These are phyloP conservation scores for Stevia rebaudiana DNA, from an alignment of 140 eudicot genomes.

Conservation along the genomic window DNA sequence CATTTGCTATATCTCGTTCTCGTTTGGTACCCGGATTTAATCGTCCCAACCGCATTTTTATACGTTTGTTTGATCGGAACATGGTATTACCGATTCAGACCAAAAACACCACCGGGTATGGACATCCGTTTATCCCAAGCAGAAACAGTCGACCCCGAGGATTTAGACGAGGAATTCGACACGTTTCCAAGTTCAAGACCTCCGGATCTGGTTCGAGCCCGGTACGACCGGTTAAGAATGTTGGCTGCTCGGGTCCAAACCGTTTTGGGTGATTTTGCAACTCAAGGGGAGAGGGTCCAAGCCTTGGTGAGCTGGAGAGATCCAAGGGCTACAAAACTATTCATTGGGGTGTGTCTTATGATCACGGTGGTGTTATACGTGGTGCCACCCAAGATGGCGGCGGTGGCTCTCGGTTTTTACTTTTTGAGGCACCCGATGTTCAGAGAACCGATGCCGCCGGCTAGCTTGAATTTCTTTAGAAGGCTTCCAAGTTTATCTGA, in stretches of 20 bases:
- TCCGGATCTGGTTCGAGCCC: conserved; percentile 59
- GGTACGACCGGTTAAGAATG: conserved; percentile 79
- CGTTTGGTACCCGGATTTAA: conserved; percentile 93
- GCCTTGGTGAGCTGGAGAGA: conserved; percentile 99
- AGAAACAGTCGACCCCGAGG: conserved; percentile 84
- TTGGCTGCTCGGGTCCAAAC: conserved; percentile 95
- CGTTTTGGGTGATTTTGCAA: conserved; percentile 91
- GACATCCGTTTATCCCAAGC: conserved; percentile 87
- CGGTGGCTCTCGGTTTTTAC: conserved; percentile 99
- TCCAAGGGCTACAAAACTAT: conserved; percentile 89
- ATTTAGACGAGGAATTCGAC: conserved; percentile 90
- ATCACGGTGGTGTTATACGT: conserved; percentile 66
- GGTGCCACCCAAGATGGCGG: conserved; percentile 96
- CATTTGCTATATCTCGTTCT: conserved; percentile 85
- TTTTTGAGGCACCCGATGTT: conserved; percentile 97
- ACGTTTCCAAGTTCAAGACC: conserved; percentile 91
- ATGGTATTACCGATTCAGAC: conserved; percentile 89
- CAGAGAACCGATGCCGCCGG: conserved; percentile 98
- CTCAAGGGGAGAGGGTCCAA: conserved; percentile 94
- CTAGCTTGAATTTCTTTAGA: conserved; percentile 89
- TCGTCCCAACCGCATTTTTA: conserved; percentile 82
- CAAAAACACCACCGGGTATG: conserved; percentile 93
- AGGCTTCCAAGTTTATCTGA: conserved; percentile 96
- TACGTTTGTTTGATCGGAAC: conserved; percentile 80
- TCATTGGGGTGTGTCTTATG: conserved; percentile 75